phyloP scores from a whole-genome alignment of 257 asterid species.

The Forsythia suspensa region DNA sequence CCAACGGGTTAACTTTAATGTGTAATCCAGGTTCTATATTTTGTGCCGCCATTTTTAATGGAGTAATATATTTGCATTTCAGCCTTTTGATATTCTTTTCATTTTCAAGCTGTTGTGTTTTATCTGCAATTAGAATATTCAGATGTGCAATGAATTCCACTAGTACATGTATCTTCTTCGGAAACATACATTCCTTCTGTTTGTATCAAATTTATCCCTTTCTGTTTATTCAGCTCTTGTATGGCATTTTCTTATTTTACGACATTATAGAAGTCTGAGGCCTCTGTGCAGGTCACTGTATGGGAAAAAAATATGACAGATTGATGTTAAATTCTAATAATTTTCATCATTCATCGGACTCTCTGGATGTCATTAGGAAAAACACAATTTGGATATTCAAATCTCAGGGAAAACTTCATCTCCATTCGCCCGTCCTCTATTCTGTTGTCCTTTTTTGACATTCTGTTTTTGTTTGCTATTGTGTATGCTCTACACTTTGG shows the following conservation, averaged over 20 bases:
- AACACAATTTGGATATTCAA: too few species aligned
- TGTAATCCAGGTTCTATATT: neutral
- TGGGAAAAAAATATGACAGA: neutral
- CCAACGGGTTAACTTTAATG: neutral
- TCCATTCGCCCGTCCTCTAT: too few species aligned
- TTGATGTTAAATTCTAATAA: neutral
- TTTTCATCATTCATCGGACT: too few species aligned
- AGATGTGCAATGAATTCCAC: neutral
- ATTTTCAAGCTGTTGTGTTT: neutral
- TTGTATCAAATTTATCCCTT: conserved; percentile 5
- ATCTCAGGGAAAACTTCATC: too few species aligned
- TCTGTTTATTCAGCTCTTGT: neutral
- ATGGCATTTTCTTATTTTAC: neutral
- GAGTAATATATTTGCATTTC: neutral
- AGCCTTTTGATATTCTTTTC: neutral
- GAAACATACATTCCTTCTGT: neutral
- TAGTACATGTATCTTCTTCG: neutral
- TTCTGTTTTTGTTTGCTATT: too few species aligned
- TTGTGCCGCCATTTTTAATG: neutral
- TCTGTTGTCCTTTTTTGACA: too few species aligned
- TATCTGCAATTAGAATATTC: neutral
- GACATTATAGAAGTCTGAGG: neutral
- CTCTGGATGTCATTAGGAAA: too few species aligned
- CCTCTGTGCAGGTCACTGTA: neutral
- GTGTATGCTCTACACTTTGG: too few species aligned